A percentile compares a stretch with the other conserved stretches of the same genome.
Conservation (phyloP, 768 basidiomycete genomes). For the Amanita exitialis region DNA sequence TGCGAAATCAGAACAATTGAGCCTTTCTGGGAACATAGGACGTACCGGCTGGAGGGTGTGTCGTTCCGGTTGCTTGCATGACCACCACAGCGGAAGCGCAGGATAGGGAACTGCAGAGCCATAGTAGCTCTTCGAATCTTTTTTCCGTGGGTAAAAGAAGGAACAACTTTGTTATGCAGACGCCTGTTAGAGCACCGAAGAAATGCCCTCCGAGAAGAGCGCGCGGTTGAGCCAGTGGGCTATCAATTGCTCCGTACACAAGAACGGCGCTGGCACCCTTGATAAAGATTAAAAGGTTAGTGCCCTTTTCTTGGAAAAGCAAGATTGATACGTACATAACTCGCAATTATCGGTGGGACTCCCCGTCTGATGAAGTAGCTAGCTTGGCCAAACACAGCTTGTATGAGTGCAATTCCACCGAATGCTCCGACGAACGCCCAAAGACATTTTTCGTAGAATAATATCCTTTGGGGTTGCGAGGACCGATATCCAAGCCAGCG, state of each 20-base stretch:
- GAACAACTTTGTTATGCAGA: constrained; percentile 43
- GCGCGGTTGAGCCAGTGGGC: constrained; percentile 43
- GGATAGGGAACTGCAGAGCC: constrained; percentile 40
- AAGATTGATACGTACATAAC: constrained; percentile 27
- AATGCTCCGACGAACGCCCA: constrained; percentile 49
- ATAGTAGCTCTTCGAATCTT: constrained; percentile 31
- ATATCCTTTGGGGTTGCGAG: constrained; percentile 18
- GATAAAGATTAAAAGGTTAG: neutral
- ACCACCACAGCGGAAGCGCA: constrained; percentile 30
- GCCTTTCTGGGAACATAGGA: neutral
- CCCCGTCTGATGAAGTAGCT: constrained; percentile 34
- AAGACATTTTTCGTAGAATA: constrained; percentile 29
- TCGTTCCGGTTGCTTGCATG: constrained; percentile 44
- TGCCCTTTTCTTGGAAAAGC: neutral
- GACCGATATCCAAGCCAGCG: constrained; percentile 37
- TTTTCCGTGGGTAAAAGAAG: constrained; percentile 30
- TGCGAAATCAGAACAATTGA: neutral
- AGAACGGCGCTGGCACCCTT: constrained; percentile 46
- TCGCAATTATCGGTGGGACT: constrained; percentile 37
- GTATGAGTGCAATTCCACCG: constrained; percentile 36
- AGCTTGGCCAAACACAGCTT: constrained; percentile 37
- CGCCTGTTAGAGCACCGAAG: constrained; percentile 35
- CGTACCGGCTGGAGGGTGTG: constrained; percentile 44
- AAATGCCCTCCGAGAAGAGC: constrained; percentile 42
- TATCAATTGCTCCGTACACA: constrained; percentile 42